Base-by-base conservation (phyloP, 306 rosid species). In the Citrullus mucosospermus region DNA sequence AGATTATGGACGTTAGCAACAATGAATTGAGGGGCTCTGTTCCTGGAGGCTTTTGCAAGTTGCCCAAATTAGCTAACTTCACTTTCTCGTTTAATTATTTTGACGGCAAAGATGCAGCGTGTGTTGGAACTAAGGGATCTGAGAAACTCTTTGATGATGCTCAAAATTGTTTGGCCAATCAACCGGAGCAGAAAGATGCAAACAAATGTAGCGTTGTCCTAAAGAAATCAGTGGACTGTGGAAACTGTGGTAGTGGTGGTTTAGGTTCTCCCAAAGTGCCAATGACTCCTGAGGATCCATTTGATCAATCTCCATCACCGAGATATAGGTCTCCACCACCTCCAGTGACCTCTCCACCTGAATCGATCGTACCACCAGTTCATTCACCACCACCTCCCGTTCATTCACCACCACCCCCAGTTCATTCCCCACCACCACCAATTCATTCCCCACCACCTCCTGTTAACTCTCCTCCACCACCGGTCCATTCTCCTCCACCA, bases 21-120 rank as follows among this genome's bases (percentile, higher is more conserved):
- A 93, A 93, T 50, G 78, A 81, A 79, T 68, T 91, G 17, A 80
- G 87, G 16, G 92, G 98, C 14, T 80, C 72, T 72, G 88, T 91
- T 54, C 74, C 89, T 0, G 85, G 76, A 13, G 75, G 60, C 6
- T 28, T 90, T 34, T 93, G 97, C 70, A 76, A 79, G 8, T 70
- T 93, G 62, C 93, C 93, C 11, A 62, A 5, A 8, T 80, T 91
- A 83, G 34, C 6, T n/a, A 85, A 90, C 55, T 88, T 91, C 48
- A 87, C 88, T 6, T 88, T 81, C 70, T 77, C 90, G 30, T 34
- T 77, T 22, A 93, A 93, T 32, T 91, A 88, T 78, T 90, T 93
- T 34, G 85, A 65, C 8, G 86, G 83, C 4, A 89, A 67, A 80
- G 90, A 86, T 69, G 81, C 79, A 20, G 39, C 81, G 30, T 93